Percentiles rank a stretch among this genome's conserved stretches.
Evolutionary conservation across 78 protist genomes (phyloP).

Genomic region (Tieghemostelium lacteum): DNA sequence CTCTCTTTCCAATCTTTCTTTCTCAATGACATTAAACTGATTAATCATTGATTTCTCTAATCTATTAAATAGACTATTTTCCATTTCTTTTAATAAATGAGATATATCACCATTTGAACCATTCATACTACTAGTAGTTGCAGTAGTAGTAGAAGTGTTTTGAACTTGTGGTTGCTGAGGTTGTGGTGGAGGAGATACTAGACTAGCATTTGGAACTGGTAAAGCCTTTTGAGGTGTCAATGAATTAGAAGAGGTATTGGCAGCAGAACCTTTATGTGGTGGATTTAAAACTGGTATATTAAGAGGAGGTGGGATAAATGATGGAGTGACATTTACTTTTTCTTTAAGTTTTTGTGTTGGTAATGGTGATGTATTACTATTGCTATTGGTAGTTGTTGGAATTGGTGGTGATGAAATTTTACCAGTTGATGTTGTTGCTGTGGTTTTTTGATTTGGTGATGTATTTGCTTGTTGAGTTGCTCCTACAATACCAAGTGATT

Average conservation of each 20-base stretch:
- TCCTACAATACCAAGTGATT: too few species aligned
- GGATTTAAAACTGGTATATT: slow-evolving; percentile 22
- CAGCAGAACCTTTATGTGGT: neutral
- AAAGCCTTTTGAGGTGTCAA: neutral
- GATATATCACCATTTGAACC: neutral
- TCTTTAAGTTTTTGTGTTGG: slow-evolving; percentile 1
- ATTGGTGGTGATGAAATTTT: neutral
- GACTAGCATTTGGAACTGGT: neutral
- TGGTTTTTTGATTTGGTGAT: neutral
- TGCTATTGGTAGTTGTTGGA: neutral
- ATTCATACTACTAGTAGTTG: neutral
- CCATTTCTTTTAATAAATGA: slow-evolving; percentile 28
- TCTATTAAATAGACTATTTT: slow-evolving; percentile 25
- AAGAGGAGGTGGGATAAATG: slow-evolving; percentile 37
- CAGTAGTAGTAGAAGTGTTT: neutral
- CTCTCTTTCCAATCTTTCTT: slow-evolving; percentile 34
- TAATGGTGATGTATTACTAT: neutral
- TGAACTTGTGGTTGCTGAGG: neutral
- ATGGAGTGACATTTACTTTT: slow-evolving; percentile 49
- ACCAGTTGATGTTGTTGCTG: neutral
- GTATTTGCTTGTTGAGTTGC: neutral
- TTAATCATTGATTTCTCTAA: slow-evolving; percentile 28
- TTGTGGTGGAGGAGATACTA: neutral
- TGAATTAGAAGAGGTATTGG: neutral
- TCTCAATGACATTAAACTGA: neutral